Percentiles rank a stretch among this genome's conserved stretches.
phyloP scores from a whole-genome alignment of 2,329 filamentous ascomycete species.

The Xylariaceae sp. region DNA sequence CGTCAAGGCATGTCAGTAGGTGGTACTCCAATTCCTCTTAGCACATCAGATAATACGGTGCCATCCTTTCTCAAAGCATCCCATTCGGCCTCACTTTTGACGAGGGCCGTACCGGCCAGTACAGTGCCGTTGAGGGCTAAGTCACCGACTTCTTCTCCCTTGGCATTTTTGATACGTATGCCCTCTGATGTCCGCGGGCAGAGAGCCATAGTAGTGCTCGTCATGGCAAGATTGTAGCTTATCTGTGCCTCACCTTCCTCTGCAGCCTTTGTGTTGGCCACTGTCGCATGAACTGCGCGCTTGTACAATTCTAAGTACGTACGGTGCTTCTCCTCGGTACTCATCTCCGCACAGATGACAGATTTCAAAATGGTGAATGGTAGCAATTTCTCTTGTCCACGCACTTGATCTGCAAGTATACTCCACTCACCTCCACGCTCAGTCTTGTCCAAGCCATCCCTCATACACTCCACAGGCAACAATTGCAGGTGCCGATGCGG shows the following conservation, averaged over 20 bases:
- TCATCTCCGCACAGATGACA: conserved; percentile 43
- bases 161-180: conserved; percentile 32
- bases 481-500: conserved; percentile 75
- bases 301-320: conserved; percentile 57
- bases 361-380: conserved; percentile 55
- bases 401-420: conserved; percentile 53
- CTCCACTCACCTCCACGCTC: conserved; percentile 49
- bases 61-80: conserved; percentile 54
- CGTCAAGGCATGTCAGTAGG: conserved; percentile 13
- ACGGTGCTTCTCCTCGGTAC: conserved; percentile 45
- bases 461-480: conserved; percentile 70
- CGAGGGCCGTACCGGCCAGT: conserved; percentile 67
- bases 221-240: conserved; percentile 70
- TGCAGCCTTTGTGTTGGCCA: conserved; percentile 30
- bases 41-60: conserved; percentile 45
- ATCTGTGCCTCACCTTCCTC: conserved; percentile 54
- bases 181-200: conserved; percentile 63
- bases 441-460: conserved; percentile 51
- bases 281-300: conserved; percentile 43
- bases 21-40: conserved; percentile 50
- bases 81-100: conserved; percentile 65
- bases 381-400: conserved; percentile 29
- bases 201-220: conserved; percentile 57
- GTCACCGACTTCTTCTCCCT: conserved; percentile 45
- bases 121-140: conserved; percentile 66